Evolutionary conservation across 306 rosid genomes (phyloP).

Genomic region (Sesbania bispinosa): DNA sequence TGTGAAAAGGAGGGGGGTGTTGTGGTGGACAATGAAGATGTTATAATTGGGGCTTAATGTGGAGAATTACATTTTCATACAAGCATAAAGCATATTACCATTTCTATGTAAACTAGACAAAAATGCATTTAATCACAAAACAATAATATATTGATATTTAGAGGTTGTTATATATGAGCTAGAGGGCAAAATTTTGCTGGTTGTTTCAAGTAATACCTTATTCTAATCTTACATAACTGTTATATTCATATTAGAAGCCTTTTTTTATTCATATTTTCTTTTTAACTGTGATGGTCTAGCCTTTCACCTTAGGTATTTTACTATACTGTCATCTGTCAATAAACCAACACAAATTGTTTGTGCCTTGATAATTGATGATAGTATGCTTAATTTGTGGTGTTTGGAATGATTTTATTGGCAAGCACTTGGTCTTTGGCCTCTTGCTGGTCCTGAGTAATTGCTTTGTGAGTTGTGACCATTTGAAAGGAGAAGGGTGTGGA

Average conservation of each 20-base stretch:
- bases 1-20: neutral
- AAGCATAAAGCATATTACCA: neutral
- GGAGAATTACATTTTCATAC: neutral
- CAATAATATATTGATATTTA: neutral
- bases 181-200: neutral
- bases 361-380: no score
- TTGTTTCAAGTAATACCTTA: neutral
- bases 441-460: neutral
- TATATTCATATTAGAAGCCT: neutral
- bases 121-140: neutral
- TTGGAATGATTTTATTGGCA: neutral
- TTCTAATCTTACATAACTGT: neutral
- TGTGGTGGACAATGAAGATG: neutral
- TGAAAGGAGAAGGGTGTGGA: slow-evolving; percentile 7
- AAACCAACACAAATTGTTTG: no score
- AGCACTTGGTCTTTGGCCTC: neutral
- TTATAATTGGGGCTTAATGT: neutral
- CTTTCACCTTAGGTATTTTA: neutral
- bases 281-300: neutral
- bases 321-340: no score
- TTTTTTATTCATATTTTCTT: neutral
- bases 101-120: neutral
- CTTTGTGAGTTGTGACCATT: neutral
- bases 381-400: no score
- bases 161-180: neutral